Conservation (phyloP, 345 rosid species). For the Xanthoceras sorbifolium region DNA sequence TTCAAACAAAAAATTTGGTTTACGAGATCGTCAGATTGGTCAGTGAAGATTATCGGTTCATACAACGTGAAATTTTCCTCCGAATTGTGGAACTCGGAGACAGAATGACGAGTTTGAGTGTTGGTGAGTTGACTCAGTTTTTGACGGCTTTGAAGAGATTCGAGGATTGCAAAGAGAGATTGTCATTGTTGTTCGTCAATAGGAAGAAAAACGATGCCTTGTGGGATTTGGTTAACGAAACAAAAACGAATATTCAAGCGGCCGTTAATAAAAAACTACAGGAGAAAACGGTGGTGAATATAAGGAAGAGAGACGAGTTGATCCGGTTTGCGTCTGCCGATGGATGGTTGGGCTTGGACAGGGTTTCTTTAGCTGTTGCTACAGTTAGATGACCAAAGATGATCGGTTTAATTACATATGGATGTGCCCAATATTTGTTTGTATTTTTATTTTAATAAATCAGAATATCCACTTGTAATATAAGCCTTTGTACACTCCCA, state of each 20-base stretch:
- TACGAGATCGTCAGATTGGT: conserved; percentile 51
- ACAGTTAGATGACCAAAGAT: neutral
- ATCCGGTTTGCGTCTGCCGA: neutral
- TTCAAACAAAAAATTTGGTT: conserved; percentile 45
- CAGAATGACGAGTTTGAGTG: conserved; percentile 34
- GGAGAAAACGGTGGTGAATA: conserved; percentile 23
- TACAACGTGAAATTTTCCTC: conserved; percentile 41
- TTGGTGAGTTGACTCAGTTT: conserved; percentile 39
- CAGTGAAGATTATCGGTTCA: conserved; percentile 45
- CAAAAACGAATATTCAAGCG: conserved; percentile 20
- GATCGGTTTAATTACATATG: neutral
- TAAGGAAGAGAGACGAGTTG: conserved; percentile 5
- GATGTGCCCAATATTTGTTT: neutral
- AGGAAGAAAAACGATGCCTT: conserved; percentile 44
- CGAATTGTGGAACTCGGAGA: conserved; percentile 42
- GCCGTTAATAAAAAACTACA: conserved; percentile 23
- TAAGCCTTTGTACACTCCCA: no score
- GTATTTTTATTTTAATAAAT: neutral
- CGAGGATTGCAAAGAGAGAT: conserved; percentile 42
- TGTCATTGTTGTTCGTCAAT: conserved; percentile 43
- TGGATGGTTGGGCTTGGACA: conserved; percentile 15
- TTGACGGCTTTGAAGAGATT: conserved; percentile 27
- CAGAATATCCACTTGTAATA: neutral
- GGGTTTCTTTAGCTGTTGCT: neutral
- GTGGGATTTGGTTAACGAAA: conserved; percentile 44